These are phyloP conservation scores for Rhamnella rubrinervis DNA, from an alignment of 331 rosid genomes.

Conservation along the genomic window DNA sequence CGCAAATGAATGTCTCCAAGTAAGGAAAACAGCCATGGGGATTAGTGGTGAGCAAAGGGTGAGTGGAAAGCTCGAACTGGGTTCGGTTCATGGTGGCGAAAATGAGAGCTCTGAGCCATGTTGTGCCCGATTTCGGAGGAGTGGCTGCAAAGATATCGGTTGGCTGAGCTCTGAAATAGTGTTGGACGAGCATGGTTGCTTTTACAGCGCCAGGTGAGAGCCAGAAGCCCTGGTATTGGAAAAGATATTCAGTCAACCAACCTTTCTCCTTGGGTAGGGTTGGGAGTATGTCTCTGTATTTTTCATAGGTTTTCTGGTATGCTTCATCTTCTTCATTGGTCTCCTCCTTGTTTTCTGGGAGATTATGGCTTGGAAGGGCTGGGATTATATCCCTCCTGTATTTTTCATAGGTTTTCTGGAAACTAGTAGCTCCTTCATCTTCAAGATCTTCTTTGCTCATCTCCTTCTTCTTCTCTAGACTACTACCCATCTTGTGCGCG, in stretches of 20 bases:
- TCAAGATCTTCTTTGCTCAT: background rate
- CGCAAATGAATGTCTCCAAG: background rate
- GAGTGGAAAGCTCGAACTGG: background rate
- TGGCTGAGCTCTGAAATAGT: background rate
- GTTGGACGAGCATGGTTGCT: background rate
- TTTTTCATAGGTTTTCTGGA: background rate
- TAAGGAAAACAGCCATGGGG: background rate
- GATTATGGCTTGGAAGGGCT: background rate
- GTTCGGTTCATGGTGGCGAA: background rate
- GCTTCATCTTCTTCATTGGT: background rate
- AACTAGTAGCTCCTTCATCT: background rate
- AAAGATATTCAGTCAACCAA: background rate
- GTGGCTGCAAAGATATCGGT: background rate
- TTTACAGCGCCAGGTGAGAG: background rate
- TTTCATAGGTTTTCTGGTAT: background rate
- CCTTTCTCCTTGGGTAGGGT: slow-evolving; percentile 2
- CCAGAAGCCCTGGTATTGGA: slow-evolving; percentile 13
- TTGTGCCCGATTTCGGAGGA: background rate
- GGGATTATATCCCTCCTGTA: background rate
- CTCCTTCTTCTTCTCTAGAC: too few species aligned
- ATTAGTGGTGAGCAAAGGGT: background rate
- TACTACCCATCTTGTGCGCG: too few species aligned
- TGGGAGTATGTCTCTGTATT: background rate
- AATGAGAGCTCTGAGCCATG: background rate
- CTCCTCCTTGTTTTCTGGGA: too few species aligned